phyloP scores from a whole-genome alignment of 2,329 filamentous ascomycete species.

The Cytospora paraplurivora region DNA sequence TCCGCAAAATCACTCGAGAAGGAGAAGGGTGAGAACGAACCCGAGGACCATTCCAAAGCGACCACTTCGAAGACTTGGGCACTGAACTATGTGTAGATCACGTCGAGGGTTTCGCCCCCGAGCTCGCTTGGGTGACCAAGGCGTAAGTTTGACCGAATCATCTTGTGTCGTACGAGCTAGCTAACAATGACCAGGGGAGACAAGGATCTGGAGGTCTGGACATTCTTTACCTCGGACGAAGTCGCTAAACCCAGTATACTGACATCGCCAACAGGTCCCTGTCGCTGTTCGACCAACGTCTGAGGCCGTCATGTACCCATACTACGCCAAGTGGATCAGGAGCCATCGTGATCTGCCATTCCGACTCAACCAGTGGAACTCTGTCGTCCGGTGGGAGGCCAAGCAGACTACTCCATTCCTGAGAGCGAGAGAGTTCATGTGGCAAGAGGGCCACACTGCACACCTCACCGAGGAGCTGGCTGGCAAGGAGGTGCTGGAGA shows the following conservation, averaged over 20 bases:
- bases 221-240: not conserved
- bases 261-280: conserved; percentile 49
- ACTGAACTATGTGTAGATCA: conserved; percentile 58
- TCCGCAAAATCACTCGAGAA: conserved; percentile 83
- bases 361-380: conserved; percentile 98
- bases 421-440: conserved; percentile 90
- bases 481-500: conserved; percentile 84
- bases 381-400: conserved; percentile 89
- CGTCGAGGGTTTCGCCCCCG: conserved; percentile 96
- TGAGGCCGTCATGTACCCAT: conserved; percentile 88
- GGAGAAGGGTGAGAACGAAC: conserved; percentile 64
- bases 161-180: conserved; percentile 1
- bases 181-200: conserved; percentile 65
- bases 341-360: conserved; percentile 93
- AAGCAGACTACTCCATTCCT: conserved; percentile 90
- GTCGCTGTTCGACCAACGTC: conserved; percentile 70
- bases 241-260: not conserved
- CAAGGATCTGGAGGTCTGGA: conserved; percentile 72
- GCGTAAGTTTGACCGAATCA: conserved; percentile 54
- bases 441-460: conserved; percentile 94
- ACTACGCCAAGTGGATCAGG: conserved; percentile 96
- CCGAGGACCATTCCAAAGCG: too few relatives aligned
- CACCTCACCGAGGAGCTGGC: conserved; percentile 83
- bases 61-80: not conserved
- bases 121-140: conserved; percentile 86